These are phyloP conservation scores for Striga asiatica DNA, from an alignment of 257 asterid species.

Conservation along the genomic window DNA sequence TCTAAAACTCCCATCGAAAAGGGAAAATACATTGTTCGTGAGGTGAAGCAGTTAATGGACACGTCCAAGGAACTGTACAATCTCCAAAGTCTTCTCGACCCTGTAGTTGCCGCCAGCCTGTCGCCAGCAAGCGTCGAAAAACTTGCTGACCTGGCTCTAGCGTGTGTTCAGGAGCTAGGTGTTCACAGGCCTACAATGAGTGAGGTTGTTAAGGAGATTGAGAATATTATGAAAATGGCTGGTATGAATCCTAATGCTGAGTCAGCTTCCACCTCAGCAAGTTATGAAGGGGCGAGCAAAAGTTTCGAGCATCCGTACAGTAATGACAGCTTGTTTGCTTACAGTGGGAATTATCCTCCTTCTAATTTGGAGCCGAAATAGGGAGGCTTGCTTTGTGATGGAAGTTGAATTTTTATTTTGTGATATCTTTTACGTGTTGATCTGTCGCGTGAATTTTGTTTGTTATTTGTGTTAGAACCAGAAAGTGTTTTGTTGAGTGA, in stretches of 20 bases:
- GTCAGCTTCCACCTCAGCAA: neutral
- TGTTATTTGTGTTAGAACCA: too few relatives aligned
- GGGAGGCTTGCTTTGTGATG: neutral
- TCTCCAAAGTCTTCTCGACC: neutral
- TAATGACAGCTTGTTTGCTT: neutral
- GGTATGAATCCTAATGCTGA: neutral
- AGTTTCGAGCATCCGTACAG: neutral
- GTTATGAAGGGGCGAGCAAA: neutral
- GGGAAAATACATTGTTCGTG: constrained; percentile 67
- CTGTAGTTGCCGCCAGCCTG: neutral
- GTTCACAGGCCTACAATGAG: neutral
- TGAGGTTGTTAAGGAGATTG: neutral
- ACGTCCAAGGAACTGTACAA: neutral
- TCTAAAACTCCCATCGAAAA: constrained; percentile 61
- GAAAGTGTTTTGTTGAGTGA: neutral
- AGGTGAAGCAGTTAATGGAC: constrained; percentile 20
- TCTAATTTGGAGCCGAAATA: neutral
- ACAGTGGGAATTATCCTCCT: neutral
- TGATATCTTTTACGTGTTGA: neutral
- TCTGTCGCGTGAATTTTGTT: too few relatives aligned
- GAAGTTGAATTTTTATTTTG: neutral
- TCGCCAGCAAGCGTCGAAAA: neutral
- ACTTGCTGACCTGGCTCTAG: neutral
- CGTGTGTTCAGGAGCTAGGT: neutral
- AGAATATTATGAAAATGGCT: neutral